Conservation (phyloP, 495 filamentous ascomycete species). For the Aspergillus homomorphus region DNA sequence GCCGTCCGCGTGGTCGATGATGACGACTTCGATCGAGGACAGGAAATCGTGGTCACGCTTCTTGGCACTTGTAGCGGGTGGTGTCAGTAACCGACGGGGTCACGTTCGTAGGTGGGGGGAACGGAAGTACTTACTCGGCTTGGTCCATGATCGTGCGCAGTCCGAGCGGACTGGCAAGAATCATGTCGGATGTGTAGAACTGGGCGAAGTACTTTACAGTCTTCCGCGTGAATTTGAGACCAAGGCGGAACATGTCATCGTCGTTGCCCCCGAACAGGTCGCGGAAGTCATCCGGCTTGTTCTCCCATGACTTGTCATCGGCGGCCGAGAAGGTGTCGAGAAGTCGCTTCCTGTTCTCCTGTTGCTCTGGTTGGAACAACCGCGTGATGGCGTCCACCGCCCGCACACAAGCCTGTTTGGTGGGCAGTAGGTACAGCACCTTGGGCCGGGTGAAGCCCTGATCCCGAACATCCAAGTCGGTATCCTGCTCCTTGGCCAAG, state of each 20-base stretch:
- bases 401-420: slow-evolving; percentile 75
- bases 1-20: slow-evolving; percentile 91
- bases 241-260: slow-evolving; percentile 92
- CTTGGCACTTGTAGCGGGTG: slow-evolving; percentile 46
- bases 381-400: slow-evolving; percentile 69
- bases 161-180: slow-evolving; percentile 84
- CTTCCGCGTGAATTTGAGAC: slow-evolving; percentile 92
- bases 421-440: slow-evolving; percentile 84
- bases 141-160: slow-evolving; percentile 85
- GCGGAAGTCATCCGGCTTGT: slow-evolving; percentile 82
- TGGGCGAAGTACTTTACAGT: slow-evolving; percentile 91
- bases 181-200: slow-evolving; percentile 95
- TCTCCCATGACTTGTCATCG: slow-evolving; percentile 58
- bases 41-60: slow-evolving; percentile 89
- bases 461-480: slow-evolving; percentile 77
- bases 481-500: slow-evolving; percentile 56
- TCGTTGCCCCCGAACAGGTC: slow-evolving; percentile 93
- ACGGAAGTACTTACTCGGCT: slow-evolving; percentile 42
- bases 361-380: slow-evolving; percentile 77
- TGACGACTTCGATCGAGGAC: slow-evolving; percentile 82
- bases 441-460: slow-evolving; percentile 96
- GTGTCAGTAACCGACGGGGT: slow-evolving; percentile 12
- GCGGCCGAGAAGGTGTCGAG: slow-evolving; percentile 69
- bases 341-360: slow-evolving; percentile 94
- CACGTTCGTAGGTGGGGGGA: neutral